Base-by-base conservation (phyloP, 2,329 filamentous ascomycete genomes). In the Hawksworthiomyces lignivorus region DNA sequence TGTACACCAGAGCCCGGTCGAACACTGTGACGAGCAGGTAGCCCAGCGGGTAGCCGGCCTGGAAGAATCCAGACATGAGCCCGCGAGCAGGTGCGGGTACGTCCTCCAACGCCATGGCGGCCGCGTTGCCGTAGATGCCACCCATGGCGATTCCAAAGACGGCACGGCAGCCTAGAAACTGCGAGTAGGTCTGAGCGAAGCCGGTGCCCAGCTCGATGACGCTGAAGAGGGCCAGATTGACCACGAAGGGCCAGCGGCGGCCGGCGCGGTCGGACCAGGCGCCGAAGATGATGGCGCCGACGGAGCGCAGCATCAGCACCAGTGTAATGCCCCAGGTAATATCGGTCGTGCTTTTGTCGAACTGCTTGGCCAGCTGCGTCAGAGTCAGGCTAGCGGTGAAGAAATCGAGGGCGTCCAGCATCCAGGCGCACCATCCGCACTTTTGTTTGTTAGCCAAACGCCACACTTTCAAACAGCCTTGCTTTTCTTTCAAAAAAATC, bases 121-220 rank as follows among this genome's bases (percentile, higher is more conserved):
- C 82, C 2, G 82, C 84, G 53, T 87, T 87, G 43, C 85, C 85
- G 60, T 88, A 80, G 2, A 89, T 51, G 50, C 85, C 85, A 32
- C 85, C 86, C 85, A 90, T 90, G 52, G 84, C 84, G 33, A 90
- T 62, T 36, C 85, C 85, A 54, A 89, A 90, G 3, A 89, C 65
- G 32, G 80, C 78, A 30, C 85, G 73, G 10, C 85, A 84, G 11
- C 79, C 83, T 18, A 90, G 66, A 55, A 90, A 90, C 50, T 85
- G 75, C 39, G 67, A 54, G 54, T 85, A 87, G 0, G 79, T 87
- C 0, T 68, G 59, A 48, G 73, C 75, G 56, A 85, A 87, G 43
- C 82, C 83, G 30, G 84, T 87, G n/a, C 68, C 70, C 70, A 26
- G 24, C 3, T 26, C 24, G 24, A 26, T 8, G 24, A 26, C 24